Evolutionary conservation across 2,329 filamentous ascomycete genomes (phyloP), one percentile per base, ranked within the genome.

Genomic region (Aureobasidium sp.): DNA sequence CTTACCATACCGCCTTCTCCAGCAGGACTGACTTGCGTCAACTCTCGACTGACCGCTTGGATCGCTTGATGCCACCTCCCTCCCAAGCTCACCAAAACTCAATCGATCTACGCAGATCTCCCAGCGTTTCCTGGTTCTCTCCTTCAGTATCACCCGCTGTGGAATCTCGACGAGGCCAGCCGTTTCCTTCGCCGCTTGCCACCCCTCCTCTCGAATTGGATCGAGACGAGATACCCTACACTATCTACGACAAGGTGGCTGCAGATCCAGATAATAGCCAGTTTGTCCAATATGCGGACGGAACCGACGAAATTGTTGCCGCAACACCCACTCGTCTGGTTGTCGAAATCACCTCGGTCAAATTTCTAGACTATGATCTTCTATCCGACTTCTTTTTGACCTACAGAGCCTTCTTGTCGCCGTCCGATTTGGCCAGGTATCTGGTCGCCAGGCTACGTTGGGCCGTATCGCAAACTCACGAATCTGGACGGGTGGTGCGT

Each of bases 301-400:
- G 79, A 4, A 84, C 84, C 11, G 85, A 86, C 51, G 83, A 90
- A 43, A 92, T 99, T 21, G 87, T 86, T 31, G 94, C 94, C 35
- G 94, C 94, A 15, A 96, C 91, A 0, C 91, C 93, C 1, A 86
- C 92, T 3, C 87, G 94, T 13, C 84, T 99, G 38, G 89, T 99
- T 53, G 92, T 93, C 13, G 92, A 99, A 74, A 96, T 99, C 64
- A 97, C 94, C 0, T 97, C 94, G 0, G 90, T 94, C 17, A 91
- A 85, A 53, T 96, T 97, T 70, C 84, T 99, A 69, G 93, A 99
- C 72, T 99, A 99, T 71, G 93, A 97, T 69, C 81, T 99, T 5
- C 84, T 99, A 4, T 97, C 94, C 1, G 94, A 99, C 73, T 99
- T 99, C 74, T 99, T 99, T 69, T 82, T 99, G 23, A 97, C 94